Conservation (phyloP, 257 asterid species). For the Capsicum rhomboideum region DNA sequence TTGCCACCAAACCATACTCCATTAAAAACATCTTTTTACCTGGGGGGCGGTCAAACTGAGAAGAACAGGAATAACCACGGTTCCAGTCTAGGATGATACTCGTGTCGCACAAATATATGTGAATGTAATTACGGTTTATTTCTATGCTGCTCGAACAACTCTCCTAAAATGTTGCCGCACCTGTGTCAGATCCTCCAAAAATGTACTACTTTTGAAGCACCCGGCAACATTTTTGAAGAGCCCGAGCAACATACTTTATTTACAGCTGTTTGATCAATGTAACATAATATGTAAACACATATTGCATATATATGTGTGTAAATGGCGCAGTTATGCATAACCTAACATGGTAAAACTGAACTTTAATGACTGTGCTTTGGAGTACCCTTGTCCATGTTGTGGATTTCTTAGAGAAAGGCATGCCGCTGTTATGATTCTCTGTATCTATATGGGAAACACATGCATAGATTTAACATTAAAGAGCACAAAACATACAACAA, state of each 20-base stretch:
- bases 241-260: background rate
- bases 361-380: background rate
- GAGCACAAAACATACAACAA: too few relatives aligned
- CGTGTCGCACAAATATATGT: background rate
- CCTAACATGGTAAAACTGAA: background rate
- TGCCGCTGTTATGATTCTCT: background rate
- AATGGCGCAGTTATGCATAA: background rate
- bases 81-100: background rate
- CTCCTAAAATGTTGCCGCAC: background rate
- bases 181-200: background rate
- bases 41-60: background rate
- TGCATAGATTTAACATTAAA: background rate
- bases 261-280: background rate
- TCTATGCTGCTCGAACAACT: background rate
- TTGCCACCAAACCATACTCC: conserved; percentile 29
- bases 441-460: background rate
- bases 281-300: background rate
- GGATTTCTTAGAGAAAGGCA: background rate
- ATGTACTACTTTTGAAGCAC: background rate
- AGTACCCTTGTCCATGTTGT: background rate
- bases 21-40: background rate
- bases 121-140: background rate
- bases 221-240: background rate
- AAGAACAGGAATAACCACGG: background rate
- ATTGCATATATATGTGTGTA: background rate